These are phyloP conservation scores for Cryomyces minteri DNA, from an alignment of 495 filamentous ascomycete species.

Conservation along the genomic window DNA sequence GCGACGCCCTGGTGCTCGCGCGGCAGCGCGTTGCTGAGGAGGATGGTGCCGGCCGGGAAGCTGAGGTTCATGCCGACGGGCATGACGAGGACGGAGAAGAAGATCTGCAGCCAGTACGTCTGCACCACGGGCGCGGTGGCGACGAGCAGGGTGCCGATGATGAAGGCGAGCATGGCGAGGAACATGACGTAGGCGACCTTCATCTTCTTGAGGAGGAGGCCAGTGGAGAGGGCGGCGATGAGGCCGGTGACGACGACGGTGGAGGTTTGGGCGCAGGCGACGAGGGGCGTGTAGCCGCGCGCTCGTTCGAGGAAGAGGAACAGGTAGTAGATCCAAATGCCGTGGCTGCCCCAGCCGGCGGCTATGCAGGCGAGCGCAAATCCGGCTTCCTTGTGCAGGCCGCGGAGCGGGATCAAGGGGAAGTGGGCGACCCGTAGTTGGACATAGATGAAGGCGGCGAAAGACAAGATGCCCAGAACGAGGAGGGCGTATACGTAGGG, in stretches of 20 bases:
- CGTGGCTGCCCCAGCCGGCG: slow-evolving; percentile 41
- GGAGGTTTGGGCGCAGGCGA: slow-evolving; percentile 19
- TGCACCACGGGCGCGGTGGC: slow-evolving; percentile 27
- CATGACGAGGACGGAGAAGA: slow-evolving; percentile 35
- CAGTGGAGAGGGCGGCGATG: slow-evolving; percentile 25
- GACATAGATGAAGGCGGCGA: slow-evolving; percentile 31
- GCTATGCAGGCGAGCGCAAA: slow-evolving; percentile 36
- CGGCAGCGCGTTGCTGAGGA: slow-evolving; percentile 36
- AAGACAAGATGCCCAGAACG: slow-evolving; percentile 32
- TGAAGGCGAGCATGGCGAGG: slow-evolving; percentile 26
- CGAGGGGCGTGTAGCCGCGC: slow-evolving; percentile 19
- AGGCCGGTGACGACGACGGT: slow-evolving; percentile 23
- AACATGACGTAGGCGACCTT: slow-evolving; percentile 29
- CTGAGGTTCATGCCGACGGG: slow-evolving; percentile 38
- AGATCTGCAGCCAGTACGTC: slow-evolving; percentile 42
- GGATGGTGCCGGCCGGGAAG: slow-evolving; percentile 39
- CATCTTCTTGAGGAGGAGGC: slow-evolving; percentile 22
- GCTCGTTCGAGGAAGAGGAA: slow-evolving; percentile 23
- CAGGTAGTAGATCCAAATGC: slow-evolving; percentile 32
- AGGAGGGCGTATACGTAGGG: slow-evolving; percentile 35
- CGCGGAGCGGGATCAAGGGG: slow-evolving; percentile 35
- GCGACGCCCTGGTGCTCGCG: slow-evolving; percentile 45
- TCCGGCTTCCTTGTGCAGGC: slow-evolving; percentile 28
- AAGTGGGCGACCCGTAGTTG: slow-evolving; percentile 24
- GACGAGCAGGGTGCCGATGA: slow-evolving; percentile 22